Base-by-base conservation (phyloP, 345 rosid species). In the Moringa oleifera region DNA sequence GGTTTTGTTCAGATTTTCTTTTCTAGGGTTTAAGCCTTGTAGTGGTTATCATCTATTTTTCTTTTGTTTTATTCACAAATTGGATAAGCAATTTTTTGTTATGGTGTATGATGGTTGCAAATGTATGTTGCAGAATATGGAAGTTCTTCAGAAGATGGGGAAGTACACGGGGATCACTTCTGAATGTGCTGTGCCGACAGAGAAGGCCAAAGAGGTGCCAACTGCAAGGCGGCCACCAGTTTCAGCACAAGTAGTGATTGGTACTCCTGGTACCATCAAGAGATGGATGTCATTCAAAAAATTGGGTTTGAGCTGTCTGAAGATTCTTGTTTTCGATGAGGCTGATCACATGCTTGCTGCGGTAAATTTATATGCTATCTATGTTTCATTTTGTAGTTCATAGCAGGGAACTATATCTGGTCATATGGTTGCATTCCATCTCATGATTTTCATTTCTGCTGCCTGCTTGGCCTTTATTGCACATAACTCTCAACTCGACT, bases 291-390 rank as follows among this genome's bases (percentile, higher is more conserved):
- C 95, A 0, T 60, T 20, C 6, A 94, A 68, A 84, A 90, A 84
- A 71, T 70, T 94, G 73, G 75, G 85, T 46, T 57, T 73, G 19
- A 58, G 25, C 64, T 74, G 13, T 65, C 51, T 90, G 70, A 85
- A 84, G 79, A 81, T 94, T 73, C 95, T 94, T 57, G 97, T 94
- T 58, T 94, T 90, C 76, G 97, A 94, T 69, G 97, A 90, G 77
- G 99, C 97, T 57, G 99, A 94, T 79, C 97, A 88, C 73, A 94
- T 94, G 99, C 76, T 94, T 63, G 93, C 91, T 61, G 82, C 84
- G 81, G 99, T 94, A 75, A 49, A 61, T 56, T 64, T 36, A 0
- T 65, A n/a, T 59, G 2, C 28, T 69, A 24, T 37, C 11, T 41
- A 7, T 41, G 47, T 41, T n/a, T 41, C 47, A 41, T 41, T n/a